phyloP scores from a whole-genome alignment of 805 yeast species.

The Lipomyces lipofer region DNA sequence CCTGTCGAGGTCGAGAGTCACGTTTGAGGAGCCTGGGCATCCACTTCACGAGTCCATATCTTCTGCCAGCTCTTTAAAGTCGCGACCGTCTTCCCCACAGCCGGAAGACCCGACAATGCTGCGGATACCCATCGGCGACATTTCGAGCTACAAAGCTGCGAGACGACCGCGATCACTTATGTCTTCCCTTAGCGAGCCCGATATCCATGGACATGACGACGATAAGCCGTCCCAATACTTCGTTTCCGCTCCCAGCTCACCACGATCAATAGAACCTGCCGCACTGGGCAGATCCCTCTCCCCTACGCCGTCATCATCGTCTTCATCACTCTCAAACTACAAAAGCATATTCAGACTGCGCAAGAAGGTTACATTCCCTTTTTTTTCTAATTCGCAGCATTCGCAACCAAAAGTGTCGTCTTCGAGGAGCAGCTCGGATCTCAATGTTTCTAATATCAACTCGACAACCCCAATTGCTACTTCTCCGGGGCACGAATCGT shows the following conservation, averaged over 20 bases:
- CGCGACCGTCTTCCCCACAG: slow-evolving; percentile 14
- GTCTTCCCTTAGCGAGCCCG: slow-evolving; percentile 25
- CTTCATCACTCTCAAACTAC: slow-evolving; percentile 18
- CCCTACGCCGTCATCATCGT: slow-evolving; percentile 24
- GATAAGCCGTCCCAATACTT: neutral
- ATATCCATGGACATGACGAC: slow-evolving; percentile 4
- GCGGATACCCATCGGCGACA: neutral
- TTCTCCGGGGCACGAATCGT: slow-evolving; percentile 7
- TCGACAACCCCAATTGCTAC: slow-evolving; percentile 9
- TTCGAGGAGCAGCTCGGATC: slow-evolving; percentile 17
- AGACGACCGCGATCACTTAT: slow-evolving; percentile 26
- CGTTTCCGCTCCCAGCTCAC: slow-evolving; percentile 19
- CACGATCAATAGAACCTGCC: neutral
- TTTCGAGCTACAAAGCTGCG: neutral
- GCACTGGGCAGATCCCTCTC: slow-evolving; percentile 15
- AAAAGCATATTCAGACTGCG: slow-evolving; percentile 12
- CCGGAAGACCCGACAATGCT: slow-evolving; percentile 3
- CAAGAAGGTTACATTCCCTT: slow-evolving; percentile 15
- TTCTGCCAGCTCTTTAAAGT: slow-evolving; percentile 6
- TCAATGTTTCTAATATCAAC: slow-evolving; percentile 1
- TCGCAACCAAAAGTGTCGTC: slow-evolving; percentile 8
- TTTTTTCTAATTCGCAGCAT: slow-evolving; percentile 10
- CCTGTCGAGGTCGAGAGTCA: slow-evolving; percentile 27
- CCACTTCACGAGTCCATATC: slow-evolving; percentile 26
- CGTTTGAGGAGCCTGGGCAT: slow-evolving; percentile 29